Base-by-base conservation (phyloP, 805 yeast species). In the Candida taoyuanica region DNA sequence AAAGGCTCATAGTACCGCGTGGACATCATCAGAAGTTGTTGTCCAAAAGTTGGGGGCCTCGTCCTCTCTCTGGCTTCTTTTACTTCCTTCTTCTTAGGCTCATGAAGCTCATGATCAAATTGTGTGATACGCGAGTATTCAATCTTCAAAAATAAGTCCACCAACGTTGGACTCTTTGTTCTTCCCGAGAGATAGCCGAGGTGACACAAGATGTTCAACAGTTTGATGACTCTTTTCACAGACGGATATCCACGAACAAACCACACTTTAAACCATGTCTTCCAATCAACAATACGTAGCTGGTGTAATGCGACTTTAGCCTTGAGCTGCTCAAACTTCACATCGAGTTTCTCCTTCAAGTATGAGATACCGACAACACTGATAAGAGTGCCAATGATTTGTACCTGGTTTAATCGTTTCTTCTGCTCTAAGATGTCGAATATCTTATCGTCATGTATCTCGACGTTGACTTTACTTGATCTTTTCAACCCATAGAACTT, bases 401-500 rank as follows among this genome's bases (percentile, higher is more conserved):
- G 96, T 5, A 56, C 38, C 2, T 49, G 52, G 0, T 75, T 70
- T 33, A 89, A 65, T 24, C 78, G 58, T 38, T 79, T 68, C 44
- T 76, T 62, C 26, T 62, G 62, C 39, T 78, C 81, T 3, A 80
- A 60, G 31, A 60, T 37, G 19, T 50, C 50, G 17, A 42, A n/a
- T 57, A 68, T 41, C 7, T 26, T 29, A 5, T 33, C 34, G 35
- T 53, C 51, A 9, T 59, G 17, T 65, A 74, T 28, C 53, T 66
- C 40, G 56, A 52, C 53, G 29, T 55, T 53, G 9, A 44, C 46
- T 33, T 50, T 43, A 36, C 61, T 58, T 17, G 67, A 55, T 25
- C 95, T 67, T 54, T 87, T 87, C 46, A 91, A 62, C 2, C 97
- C 98, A 55, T 91, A 91, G 56, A 91, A 91, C 55, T 85, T 84